A percentile compares a stretch with the other conserved stretches of the same genome.
Evolutionary conservation across 495 filamentous ascomycete genomes (phyloP).

Genomic region (Penicillium parvum): DNA sequence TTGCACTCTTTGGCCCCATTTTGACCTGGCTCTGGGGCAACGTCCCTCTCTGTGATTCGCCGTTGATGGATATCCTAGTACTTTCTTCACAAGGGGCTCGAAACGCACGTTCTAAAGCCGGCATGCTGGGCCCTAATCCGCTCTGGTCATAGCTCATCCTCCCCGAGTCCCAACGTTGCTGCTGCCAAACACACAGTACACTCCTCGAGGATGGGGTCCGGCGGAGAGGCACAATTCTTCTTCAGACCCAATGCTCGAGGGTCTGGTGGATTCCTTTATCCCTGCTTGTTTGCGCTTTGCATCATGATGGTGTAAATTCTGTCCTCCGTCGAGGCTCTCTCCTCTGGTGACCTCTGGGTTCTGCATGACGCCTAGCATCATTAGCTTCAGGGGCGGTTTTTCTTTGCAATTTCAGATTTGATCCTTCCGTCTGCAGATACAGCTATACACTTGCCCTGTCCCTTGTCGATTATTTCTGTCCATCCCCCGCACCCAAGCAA

Average conservation of each 20-base stretch:
- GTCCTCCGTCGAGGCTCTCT: too few relatives aligned
- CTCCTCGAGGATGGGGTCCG: neutral
- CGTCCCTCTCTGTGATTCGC: too few relatives aligned
- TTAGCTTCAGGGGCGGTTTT: neutral
- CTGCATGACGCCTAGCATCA: neutral
- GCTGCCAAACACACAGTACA: neutral
- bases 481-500: too few relatives aligned
- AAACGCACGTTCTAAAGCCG: slow-evolving; percentile 1
- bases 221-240: neutral
- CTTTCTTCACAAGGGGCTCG: too few relatives aligned
- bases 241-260: slow-evolving; percentile 1
- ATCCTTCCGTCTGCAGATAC: neutral
- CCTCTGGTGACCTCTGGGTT: too few relatives aligned
- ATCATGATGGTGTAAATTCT: too few relatives aligned
- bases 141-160: neutral
- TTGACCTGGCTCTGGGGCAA: too few relatives aligned
- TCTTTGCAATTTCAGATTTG: neutral
- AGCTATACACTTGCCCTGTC: neutral
- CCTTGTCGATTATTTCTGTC: too few relatives aligned
- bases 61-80: too few relatives aligned
- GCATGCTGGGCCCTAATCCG: neutral
- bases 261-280: neutral
- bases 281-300: neutral
- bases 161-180: neutral
- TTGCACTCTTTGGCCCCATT: too few relatives aligned